These are phyloP conservation scores for Eragrostis tef DNA, from an alignment of 202 grass and related monocot species.

Conservation along the genomic window DNA sequence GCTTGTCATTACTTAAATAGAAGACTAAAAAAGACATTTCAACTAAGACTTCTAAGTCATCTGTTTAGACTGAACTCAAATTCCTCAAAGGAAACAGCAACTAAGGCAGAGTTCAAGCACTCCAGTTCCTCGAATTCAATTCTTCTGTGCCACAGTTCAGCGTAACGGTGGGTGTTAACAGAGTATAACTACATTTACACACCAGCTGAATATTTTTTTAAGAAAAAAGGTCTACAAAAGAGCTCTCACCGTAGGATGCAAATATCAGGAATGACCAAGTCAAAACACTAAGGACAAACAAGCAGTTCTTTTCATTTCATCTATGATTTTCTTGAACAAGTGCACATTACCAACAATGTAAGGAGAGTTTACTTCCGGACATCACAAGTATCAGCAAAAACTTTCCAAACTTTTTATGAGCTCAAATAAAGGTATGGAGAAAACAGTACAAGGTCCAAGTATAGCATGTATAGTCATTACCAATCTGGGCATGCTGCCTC, in stretches of 20 bases:
- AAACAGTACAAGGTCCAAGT: background rate
- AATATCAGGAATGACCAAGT: background rate
- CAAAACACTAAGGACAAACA: background rate
- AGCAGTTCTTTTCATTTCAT: background rate
- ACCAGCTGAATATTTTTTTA: background rate
- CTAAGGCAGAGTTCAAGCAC: background rate
- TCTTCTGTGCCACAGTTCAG: background rate
- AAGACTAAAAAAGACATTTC: background rate
- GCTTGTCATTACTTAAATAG: background rate
- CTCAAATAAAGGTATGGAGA: background rate
- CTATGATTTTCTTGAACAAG: background rate
- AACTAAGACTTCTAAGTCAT: background rate
- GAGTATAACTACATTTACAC: background rate
- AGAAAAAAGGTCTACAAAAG: background rate
- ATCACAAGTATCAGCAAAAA: background rate
- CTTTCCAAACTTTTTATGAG: background rate
- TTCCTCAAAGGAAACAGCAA: background rate
- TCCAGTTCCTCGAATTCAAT: background rate
- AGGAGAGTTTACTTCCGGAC: background rate
- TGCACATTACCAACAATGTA: background rate
- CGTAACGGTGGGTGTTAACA: background rate
- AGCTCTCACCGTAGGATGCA: background rate
- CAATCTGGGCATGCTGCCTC: too few relatives aligned
- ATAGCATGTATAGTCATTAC: background rate
- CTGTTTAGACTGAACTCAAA: background rate